Evolutionary conservation across 1,284 basidiomycete genomes (phyloP), one percentile per base, ranked within the genome.

Genomic region (Leccinum pachyderme): DNA sequence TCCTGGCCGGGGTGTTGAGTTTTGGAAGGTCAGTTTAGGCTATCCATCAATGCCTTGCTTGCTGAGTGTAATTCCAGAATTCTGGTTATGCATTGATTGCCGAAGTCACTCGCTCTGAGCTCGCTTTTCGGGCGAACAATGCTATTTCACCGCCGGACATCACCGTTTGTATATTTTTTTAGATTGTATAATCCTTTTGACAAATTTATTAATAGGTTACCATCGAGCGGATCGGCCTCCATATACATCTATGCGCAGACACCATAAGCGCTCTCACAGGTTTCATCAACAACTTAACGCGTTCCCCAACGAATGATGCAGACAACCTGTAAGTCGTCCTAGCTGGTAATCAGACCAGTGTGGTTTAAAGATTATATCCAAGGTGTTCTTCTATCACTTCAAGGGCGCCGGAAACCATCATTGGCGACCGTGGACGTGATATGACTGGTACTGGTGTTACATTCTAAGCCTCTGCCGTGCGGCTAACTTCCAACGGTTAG

Each of bases 181-280:
- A 4, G 5, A 9, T 13, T 7, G 22, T 28, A 13, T 37, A 55
- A 24, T 6, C 41, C 22, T 45, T 13, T 55, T 53, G 47, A 58
- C 47, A 55, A 35, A 24, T 41, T 9, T 25, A 29, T 25, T 11
- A 13, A 45, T 60, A 87, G 85, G 68, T 84, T 22, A 59, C 66
- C 24, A 65, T 86, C 28, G 74, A 81, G 48, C 75, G 72, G 15
- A 71, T 81, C 44, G 70, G 71, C 29, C 68, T 87, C 11, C 75
- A 75, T 29, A 58, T 88, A 41, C 82, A 85, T 65, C 72, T 89
- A 31, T 89, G 86, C 61, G 88, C 88, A 8, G 88, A 91, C 67
- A 87, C 86, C 0, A 69, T 83, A 55, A 69, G 74, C 5, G 80
- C 81, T 3, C 69, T 90, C 13, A 72, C 76, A 1, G 74, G 75